Conservation (phyloP, 2,329 filamentous ascomycete genomes). For the Aspergillus sp. region DNA sequence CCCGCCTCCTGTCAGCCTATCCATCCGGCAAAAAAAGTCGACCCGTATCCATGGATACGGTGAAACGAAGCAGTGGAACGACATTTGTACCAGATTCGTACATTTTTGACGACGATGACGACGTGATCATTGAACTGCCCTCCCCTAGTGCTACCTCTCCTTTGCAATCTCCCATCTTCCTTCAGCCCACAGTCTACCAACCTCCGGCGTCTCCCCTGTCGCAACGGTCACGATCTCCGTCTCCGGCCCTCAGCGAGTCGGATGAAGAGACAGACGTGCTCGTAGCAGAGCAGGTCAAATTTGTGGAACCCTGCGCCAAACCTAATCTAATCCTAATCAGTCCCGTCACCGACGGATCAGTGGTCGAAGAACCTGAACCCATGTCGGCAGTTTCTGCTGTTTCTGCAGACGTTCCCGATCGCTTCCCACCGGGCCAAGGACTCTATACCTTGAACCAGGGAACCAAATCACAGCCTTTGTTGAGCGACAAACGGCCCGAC, state of each 20-base stretch:
- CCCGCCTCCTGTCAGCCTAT: constrained; percentile 25
- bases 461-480: constrained; percentile 21
- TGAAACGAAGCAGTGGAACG: constrained; percentile 36
- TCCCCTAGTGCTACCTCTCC: constrained; percentile 31
- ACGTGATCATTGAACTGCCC: constrained; percentile 36
- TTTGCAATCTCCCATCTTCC: constrained; percentile 31
- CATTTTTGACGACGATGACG: constrained; percentile 36
- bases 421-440: neutral
- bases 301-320: constrained; percentile 33
- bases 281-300: constrained; percentile 36
- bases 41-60: constrained; percentile 38
- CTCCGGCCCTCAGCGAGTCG: constrained; percentile 32
- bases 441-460: constrained; percentile 21
- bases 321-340: constrained; percentile 38
- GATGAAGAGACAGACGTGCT: constrained; percentile 37
- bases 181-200: constrained; percentile 34
- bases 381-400: constrained; percentile 10
- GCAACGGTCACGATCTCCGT: constrained; percentile 27
- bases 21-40: constrained; percentile 28
- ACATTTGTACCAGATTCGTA: constrained; percentile 35
- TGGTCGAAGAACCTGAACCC: constrained; percentile 12
- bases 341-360: constrained; percentile 20
- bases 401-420: constrained; percentile 8
- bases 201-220: constrained; percentile 26
- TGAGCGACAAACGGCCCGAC: constrained; percentile 12